Base-by-base conservation (phyloP, 2,329 filamentous ascomycete genomes). In the Aphanocladium album region DNA sequence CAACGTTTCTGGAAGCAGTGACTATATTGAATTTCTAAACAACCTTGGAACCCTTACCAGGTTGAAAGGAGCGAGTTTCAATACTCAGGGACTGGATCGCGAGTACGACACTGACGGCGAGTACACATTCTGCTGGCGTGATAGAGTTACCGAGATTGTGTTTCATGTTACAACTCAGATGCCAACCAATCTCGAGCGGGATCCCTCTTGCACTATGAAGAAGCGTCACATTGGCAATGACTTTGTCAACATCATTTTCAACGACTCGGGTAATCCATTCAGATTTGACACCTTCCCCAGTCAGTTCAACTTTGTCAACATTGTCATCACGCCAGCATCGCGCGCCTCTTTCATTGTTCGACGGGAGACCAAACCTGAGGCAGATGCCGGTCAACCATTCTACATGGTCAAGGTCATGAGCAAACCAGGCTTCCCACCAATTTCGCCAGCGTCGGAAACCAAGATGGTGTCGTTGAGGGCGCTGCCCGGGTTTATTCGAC, bases 91-190 rank as follows among this genome's bases (percentile, higher is more conserved):
- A 3, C 78, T 99, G 27, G 93, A 98, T 72, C 85, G 87, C 33
- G 81, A 86, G 63, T 83, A 87, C 66, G 88, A 93, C 68, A 81
- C 81, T 1, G 95, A 99, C 72, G 95, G 95, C 35, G 85, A 93
- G 68, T 91, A 89, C 72, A 91, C 93, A 0, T 93, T 93, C 70
- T 93, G 91, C 69, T 99, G 95, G 93, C 89, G 93, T 63, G 95
- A 98, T 72, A 85, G 93, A 47, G 91, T 97, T 61, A 95, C 93
- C 5, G 95, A 98, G 72, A 90, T 99, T 49, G 89, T 98, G 33
- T 99, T 96, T 74, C 95, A 98, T 71, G 88, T 98, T 59, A 91
- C 90, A 5, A 99, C 93, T 4, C 92, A 98, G 81, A 99, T 99
- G 95, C 95, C 95, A 1, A 96, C 91, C 11, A 84, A 96, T 70